Conservation (phyloP, 1,284 basidiomycete genomes). For the Xerocomus nothofagi region DNA sequence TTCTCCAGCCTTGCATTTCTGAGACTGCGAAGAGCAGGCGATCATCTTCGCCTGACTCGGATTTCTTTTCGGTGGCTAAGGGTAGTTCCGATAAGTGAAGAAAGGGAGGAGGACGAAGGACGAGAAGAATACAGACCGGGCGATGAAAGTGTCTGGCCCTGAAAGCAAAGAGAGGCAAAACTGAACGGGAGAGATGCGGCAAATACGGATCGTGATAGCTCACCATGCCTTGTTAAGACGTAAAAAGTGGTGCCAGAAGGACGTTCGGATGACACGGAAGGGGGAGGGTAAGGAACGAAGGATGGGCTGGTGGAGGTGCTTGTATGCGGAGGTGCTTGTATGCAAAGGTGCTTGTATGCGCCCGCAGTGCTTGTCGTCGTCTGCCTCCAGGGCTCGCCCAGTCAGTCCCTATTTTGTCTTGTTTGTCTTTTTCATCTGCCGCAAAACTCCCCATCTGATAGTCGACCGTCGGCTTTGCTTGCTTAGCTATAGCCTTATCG, state of each 20-base stretch:
- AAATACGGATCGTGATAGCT: conserved; percentile 11
- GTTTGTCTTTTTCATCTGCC: conserved; percentile 29
- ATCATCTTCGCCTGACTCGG: conserved; percentile 76
- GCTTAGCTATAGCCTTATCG: too few species aligned
- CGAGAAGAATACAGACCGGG: conserved; percentile 50
- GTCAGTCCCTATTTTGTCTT: conserved; percentile 33
- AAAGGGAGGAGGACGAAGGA: not conserved
- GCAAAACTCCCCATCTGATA: too few species aligned
- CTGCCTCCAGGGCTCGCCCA: conserved; percentile 1
- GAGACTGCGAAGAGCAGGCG: conserved; percentile 82
- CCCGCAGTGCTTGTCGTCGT: conserved; percentile 14
- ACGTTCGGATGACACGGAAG: not conserved
- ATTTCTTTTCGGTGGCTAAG: conserved; percentile 82
- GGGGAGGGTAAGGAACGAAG: conserved; percentile 2
- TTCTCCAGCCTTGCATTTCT: conserved; percentile 99
- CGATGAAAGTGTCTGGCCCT: conserved; percentile 75
- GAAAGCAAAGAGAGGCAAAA: conserved; percentile 1
- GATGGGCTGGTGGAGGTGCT: conserved; percentile 1
- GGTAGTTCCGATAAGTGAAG: conserved; percentile 20
- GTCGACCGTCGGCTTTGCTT: too few species aligned
- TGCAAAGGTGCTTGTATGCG: conserved; percentile 19
- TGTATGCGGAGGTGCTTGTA: conserved; percentile 21
- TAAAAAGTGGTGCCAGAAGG: conserved; percentile 18
- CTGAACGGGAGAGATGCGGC: conserved; percentile 8
- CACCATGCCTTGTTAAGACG: conserved; percentile 37